phyloP scores from a whole-genome alignment of 805 yeast genomes.

The Candida easanensis region DNA sequence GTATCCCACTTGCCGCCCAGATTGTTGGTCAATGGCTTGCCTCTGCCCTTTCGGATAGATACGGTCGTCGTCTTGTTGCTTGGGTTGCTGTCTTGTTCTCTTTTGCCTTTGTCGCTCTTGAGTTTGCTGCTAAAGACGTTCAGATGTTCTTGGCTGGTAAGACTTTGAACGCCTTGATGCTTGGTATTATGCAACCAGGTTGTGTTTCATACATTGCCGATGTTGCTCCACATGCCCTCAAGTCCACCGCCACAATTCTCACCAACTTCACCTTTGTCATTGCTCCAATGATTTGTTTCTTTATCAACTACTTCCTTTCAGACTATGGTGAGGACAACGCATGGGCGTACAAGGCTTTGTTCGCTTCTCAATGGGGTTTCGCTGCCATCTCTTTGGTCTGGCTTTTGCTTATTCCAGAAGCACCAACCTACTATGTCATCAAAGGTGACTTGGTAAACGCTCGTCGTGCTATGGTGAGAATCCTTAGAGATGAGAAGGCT shows the following conservation, averaged over 20 bases:
- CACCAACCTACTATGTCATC: slow-evolving; percentile 41
- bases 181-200: slow-evolving; percentile 39
- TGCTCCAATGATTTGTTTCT: slow-evolving; percentile 35
- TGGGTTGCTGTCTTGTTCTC: slow-evolving; percentile 28
- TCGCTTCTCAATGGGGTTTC: slow-evolving; percentile 23
- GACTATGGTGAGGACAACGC: slow-evolving; percentile 17
- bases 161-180: slow-evolving; percentile 36
- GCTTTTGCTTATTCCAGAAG: slow-evolving; percentile 38
- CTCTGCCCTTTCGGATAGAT: slow-evolving; percentile 28
- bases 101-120: slow-evolving; percentile 36
- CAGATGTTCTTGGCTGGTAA: slow-evolving; percentile 38
- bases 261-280: slow-evolving; percentile 37
- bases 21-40: slow-evolving; percentile 29
- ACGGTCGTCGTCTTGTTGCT: slow-evolving; percentile 35
- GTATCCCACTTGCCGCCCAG: slow-evolving; percentile 30
- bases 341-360: slow-evolving; percentile 36
- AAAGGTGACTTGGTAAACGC: slow-evolving; percentile 34
- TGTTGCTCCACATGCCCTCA: slow-evolving; percentile 37
- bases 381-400: slow-evolving; percentile 24
- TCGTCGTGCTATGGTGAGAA: slow-evolving; percentile 26
- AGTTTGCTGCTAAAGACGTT: slow-evolving; percentile 37
- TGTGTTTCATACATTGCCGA: slow-evolving; percentile 40
- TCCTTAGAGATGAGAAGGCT: slow-evolving; percentile 12
- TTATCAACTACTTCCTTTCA: slow-evolving; percentile 22
- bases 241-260: slow-evolving; percentile 36